Conservation (phyloP, 2,329 filamentous ascomycete species). For the Didymellaceae sp. region DNA sequence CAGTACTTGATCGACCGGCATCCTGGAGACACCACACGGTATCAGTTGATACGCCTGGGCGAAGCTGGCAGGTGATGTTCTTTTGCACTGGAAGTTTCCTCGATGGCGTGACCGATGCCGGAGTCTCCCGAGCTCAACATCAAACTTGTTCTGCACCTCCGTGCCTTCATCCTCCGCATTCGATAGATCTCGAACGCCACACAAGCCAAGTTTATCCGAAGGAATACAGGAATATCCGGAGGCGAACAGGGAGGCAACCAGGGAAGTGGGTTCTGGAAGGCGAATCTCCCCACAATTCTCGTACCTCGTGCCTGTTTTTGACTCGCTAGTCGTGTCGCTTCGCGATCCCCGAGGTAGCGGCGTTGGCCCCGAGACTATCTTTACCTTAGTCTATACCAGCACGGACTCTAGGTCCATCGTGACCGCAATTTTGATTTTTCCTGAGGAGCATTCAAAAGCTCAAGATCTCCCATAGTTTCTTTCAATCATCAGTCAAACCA, state of each 20-base stretch:
- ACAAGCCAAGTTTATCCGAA: conserved; percentile 18
- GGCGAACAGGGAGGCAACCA: conserved; percentile 15
- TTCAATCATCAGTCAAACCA: conserved; percentile 11
- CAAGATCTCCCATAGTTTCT: conserved; percentile 4
- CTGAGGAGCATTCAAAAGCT: conserved; percentile 16
- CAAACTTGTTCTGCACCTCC: conserved; percentile 16
- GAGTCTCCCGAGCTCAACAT: conserved; percentile 18
- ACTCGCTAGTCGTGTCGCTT: conserved; percentile 19
- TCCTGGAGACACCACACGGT: conserved; percentile 1
- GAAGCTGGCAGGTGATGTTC: conserved; percentile 10
- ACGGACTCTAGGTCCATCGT: conserved; percentile 15
- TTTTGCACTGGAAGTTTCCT: conserved; percentile 11
- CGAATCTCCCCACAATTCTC: conserved; percentile 21
- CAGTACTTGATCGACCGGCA: conserved; percentile 4
- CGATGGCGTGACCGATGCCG: conserved; percentile 19
- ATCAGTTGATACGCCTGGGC: conserved; percentile 11
- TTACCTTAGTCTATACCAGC: conserved; percentile 21
- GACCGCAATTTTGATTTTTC: conserved; percentile 20
- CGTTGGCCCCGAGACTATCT: conserved; percentile 17
- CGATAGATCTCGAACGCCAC: conserved; percentile 19
- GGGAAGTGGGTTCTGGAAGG: conserved; percentile 22
- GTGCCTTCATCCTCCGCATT: conserved; percentile 13
- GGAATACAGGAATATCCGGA: conserved; percentile 15
- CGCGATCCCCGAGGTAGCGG: conserved; percentile 19
- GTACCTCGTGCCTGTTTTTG: conserved; percentile 22